A percentile compares a stretch with the other conserved stretches of the same genome.
These are phyloP conservation scores for Panaeolus papilionaceus DNA, from an alignment of 768 basidiomycete species.

Conservation along the genomic window DNA sequence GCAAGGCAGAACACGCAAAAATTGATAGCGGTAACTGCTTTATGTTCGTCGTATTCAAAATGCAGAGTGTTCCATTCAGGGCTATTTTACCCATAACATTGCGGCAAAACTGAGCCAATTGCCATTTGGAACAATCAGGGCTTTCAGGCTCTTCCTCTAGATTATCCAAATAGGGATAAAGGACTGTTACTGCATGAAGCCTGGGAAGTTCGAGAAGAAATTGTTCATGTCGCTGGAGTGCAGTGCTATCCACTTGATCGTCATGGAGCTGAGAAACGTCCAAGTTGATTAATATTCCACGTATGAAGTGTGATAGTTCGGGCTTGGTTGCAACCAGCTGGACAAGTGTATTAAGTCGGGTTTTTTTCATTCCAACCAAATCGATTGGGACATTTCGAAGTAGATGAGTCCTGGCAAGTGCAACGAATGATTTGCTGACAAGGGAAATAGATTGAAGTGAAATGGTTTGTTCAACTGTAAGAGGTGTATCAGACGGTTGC, in stretches of 20 bases:
- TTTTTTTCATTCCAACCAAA: background rate
- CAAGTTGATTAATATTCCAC: background rate
- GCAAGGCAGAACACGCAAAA: background rate
- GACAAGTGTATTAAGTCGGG: background rate
- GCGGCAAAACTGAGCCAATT: background rate
- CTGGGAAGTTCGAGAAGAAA: background rate
- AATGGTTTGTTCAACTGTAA: background rate
- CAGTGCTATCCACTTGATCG: background rate
- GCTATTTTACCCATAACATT: background rate
- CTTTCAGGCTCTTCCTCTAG: no score
- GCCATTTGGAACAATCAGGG: background rate
- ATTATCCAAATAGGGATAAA: background rate
- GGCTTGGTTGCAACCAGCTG: background rate
- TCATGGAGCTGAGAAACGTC: background rate
- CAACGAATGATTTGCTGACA: background rate
- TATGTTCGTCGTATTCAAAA: background rate
- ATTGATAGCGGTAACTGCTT: background rate
- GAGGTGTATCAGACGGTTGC: background rate
- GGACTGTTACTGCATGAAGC: background rate
- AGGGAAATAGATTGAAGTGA: background rate
- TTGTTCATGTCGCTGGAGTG: background rate
- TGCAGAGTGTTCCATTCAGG: background rate
- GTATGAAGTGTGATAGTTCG: background rate
- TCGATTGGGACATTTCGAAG: background rate
- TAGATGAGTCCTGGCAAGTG: background rate